phyloP scores from a whole-genome alignment of 1,139 yeast genomes.

The Yamadazyma membranifaciens region DNA sequence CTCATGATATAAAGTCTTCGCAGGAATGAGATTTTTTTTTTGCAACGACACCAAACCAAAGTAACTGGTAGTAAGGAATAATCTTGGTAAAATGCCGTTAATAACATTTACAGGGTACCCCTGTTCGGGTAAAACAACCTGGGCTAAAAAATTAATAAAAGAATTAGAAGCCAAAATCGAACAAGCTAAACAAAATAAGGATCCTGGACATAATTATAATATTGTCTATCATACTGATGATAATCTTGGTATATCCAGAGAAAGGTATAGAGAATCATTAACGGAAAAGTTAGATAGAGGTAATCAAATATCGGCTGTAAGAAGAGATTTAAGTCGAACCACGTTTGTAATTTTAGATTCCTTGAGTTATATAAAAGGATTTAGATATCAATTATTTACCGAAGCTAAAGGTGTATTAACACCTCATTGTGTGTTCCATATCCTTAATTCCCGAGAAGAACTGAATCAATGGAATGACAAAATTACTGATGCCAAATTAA shows the following conservation, averaged over 20 bases:
- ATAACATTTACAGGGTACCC: constrained; percentile 84
- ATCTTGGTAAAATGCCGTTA: constrained; percentile 63
- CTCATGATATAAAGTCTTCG: constrained; percentile 2
- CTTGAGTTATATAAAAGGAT: constrained; percentile 89
- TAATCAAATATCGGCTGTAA: constrained; percentile 83
- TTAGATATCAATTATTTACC: constrained; percentile 88
- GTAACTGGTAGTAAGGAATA: no score
- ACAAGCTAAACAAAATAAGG: constrained; percentile 28
- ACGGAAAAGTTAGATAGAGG: constrained; percentile 84
- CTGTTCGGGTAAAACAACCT: constrained; percentile 75
- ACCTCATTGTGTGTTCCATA: constrained; percentile 80
- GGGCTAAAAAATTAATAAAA: constrained; percentile 57
- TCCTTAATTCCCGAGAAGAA: constrained; percentile 61
- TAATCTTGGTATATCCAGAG: constrained; percentile 66
- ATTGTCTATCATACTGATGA: constrained; percentile 79
- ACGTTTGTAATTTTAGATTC: constrained; percentile 83
- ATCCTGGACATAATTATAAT: constrained; percentile 53
- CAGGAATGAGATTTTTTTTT: neutral
- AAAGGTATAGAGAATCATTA: constrained; percentile 63
- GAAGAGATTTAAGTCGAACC: constrained; percentile 67
- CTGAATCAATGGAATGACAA: constrained; percentile 62
- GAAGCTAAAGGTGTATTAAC: constrained; percentile 86
- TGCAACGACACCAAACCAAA: neutral
- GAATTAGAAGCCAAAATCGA: constrained; percentile 50
- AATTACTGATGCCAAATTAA: constrained; percentile 15